Evolutionary conservation across 2,329 filamentous ascomycete species (phyloP).

Genomic region (Stromatinia cepivora): DNA sequence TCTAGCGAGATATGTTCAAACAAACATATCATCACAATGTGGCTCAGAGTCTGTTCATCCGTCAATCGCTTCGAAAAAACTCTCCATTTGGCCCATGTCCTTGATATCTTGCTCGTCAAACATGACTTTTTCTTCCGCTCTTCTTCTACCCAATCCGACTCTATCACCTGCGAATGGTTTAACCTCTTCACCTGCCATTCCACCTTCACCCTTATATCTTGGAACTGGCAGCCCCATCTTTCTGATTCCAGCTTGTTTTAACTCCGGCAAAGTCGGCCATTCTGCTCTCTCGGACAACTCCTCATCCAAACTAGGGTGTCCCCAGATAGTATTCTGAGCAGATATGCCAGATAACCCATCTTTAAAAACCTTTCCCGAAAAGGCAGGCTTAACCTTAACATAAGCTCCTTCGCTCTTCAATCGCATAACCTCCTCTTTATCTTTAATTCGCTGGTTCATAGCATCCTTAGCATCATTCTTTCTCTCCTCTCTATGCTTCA

Average conservation of each 20-base stretch:
- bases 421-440: constrained; percentile 10
- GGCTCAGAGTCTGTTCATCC: not conserved
- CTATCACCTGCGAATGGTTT: not conserved
- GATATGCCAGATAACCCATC: not conserved
- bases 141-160: not conserved
- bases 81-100: not conserved
- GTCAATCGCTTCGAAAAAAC: not conserved
- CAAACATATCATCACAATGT: too few relatives aligned
- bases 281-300: not conserved
- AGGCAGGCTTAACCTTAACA: not conserved
- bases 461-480: not conserved
- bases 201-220: not conserved
- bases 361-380: not conserved
- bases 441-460: constrained; percentile 8
- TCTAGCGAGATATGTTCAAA: not conserved
- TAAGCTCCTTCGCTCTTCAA: constrained; percentile 1
- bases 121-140: not conserved
- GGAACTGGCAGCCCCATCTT: not conserved
- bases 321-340: not conserved
- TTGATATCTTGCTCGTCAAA: not conserved
- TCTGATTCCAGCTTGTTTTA: not conserved
- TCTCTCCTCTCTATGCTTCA: constrained; percentile 10
- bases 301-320: not conserved
- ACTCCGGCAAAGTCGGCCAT: constrained; percentile 8
- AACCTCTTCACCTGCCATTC: not conserved